Evolutionary conservation across 345 rosid species (phyloP), one percentile per base, ranked within the genome.

Genomic region (Raphanus sativus): DNA sequence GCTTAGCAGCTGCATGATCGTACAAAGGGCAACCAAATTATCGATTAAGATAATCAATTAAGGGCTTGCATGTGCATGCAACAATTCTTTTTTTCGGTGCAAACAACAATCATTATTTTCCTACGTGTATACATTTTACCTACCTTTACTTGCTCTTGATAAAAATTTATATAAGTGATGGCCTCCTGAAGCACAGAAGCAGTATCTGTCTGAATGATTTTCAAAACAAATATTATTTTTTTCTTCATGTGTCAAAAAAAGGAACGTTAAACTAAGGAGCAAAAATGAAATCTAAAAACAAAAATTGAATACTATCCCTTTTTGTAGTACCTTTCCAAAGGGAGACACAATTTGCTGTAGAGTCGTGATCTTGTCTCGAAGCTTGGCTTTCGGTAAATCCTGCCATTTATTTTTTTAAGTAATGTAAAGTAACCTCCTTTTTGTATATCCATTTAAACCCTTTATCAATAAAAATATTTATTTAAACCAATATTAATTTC

Each of bases 271-370:
- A 59, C 62, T 58, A 32, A 4, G 8, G 38, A 66, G 9, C 3
- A 6, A 40, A 33, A 25, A 5, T 36, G 11, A 25, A 25, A 69
- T 28, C 11, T 64, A 45, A 21, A 21, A 28, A 29, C 24, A 56
- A 29, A 70, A 61, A 24, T 50, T 56, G 62, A 58, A 58, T 25
- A 58, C 21, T 9, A 30, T 25, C 62, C 24, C 38, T 50, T 61
- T 55, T 77, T 6, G 56, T 66, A 16, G 69, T 69, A 92, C 98
- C 98, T 89, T 91, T 78, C 98, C 98, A 77, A 88, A 93, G n/a
- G 98, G 98, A 65, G 98, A 89, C 82, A 93, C 98, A 77, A 93
- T 93, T 83, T 93, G 98, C 77, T 93, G 98, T 75, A 93, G 92
- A 83, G 91, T 86, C 6, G 95, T 89, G 85, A 93, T 87, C 84